These are phyloP conservation scores for Onygenales sp. DNA, from an alignment of 2,329 filamentous ascomycete genomes.

Conservation along the genomic window DNA sequence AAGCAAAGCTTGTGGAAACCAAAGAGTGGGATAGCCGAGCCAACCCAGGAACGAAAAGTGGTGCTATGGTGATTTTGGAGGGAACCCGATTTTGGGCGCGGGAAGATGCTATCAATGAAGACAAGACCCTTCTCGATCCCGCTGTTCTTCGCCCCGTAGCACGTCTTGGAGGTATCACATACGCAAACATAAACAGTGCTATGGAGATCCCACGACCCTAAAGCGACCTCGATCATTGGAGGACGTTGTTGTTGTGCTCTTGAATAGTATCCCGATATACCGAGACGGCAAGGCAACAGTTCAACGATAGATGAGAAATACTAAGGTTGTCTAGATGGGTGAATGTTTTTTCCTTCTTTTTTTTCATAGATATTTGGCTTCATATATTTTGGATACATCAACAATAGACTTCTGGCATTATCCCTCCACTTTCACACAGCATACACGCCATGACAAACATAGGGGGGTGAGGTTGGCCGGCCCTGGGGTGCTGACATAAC, in stretches of 20 bases:
- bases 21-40: slow-evolving; percentile 68
- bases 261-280: neutral
- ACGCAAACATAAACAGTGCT: slow-evolving; percentile 59
- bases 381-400: neutral
- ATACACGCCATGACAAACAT: neutral
- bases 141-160: slow-evolving; percentile 66
- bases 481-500: neutral
- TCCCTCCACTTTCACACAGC: neutral
- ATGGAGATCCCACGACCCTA: slow-evolving; percentile 57
- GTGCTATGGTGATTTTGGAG: slow-evolving; percentile 68
- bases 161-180: slow-evolving; percentile 78
- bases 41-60: slow-evolving; percentile 63
- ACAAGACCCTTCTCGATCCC: slow-evolving; percentile 64
- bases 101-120: slow-evolving; percentile 77
- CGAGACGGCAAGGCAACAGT: neutral
- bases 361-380: neutral
- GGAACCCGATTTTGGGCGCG: slow-evolving; percentile 81
- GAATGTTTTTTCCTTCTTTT: neutral
- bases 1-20: slow-evolving; percentile 65
- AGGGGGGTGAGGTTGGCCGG: neutral
- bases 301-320: neutral
- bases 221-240: no score
- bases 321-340: no score
- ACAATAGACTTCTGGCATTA: neutral
- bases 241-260: neutral